Evolutionary conservation across 1,284 basidiomycete species (phyloP), one percentile per base, ranked within the genome.

Genomic region (Kwoniella shivajii): DNA sequence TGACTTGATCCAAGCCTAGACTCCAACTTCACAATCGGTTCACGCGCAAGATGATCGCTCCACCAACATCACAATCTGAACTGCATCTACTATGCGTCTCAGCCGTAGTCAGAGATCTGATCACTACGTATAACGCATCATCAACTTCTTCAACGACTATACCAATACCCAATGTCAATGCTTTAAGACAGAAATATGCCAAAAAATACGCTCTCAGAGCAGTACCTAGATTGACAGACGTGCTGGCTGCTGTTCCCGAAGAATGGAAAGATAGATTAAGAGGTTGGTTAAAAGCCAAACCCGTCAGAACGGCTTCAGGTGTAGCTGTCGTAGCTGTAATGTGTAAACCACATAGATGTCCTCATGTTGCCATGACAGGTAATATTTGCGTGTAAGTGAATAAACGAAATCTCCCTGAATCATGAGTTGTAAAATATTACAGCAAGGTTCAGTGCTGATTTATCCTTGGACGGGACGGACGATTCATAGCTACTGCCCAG

Each of bases 341-440:
- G 96, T 97, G 94, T 83, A 99, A 99, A 76, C 96, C 96, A 2
- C 96, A 99, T 82, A 85, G 96, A 49, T 99, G 96, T 81, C 96
- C 96, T 5, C 96, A 99, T 79, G 99, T 99, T 58, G 96, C 96
- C 6, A 95, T 99, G 89, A 99, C 96, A 0, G 96, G 96, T n/a
- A 98, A 99, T 73, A 98, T 99, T 50, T 99, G 96, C 79, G 95
- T 99, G 86, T 92, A 71, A 65, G 86, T 79, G 11, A 33, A 27
- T n/a, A n/a, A n/a, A n/a, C n/a, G n/a, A n/a, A n/a, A n/a, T n/a
- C n/a, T n/a, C n/a, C n/a, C n/a, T n/a, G n/a, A n/a, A n/a, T n/a
- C n/a, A n/a, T n/a, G n/a, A n/a, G n/a, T n/a, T n/a, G n/a, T n/a
- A n/a, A n/a, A n/a, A n/a, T n/a, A n/a, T n/a, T n/a, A n/a, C n/a